These are phyloP conservation scores for Debaryomyces nepalensis DNA, from an alignment of 1,139 yeast genomes.

Conservation along the genomic window DNA sequence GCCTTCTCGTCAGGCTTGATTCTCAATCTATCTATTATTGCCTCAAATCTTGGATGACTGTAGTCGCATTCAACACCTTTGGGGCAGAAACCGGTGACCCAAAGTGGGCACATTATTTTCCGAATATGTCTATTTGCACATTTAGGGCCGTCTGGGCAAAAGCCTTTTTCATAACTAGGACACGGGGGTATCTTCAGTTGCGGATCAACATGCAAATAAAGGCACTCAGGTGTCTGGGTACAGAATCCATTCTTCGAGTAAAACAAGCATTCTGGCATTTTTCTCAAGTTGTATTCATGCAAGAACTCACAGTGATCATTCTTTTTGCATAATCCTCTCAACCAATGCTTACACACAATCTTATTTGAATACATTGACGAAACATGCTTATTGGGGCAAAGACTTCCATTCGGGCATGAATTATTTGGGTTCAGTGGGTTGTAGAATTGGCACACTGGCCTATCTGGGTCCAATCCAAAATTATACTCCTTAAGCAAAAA, in stretches of 20 bases:
- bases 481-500: conserved; percentile 80
- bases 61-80: conserved; percentile 63
- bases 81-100: conserved; percentile 93
- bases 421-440: conserved; percentile 58
- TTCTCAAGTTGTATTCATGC: conserved; percentile 91
- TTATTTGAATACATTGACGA: conserved; percentile 81
- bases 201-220: conserved; percentile 91
- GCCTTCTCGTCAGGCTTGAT: conserved; percentile 50
- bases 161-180: conserved; percentile 80
- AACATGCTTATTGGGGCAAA: conserved; percentile 89
- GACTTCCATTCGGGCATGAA: conserved; percentile 82
- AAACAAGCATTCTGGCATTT: conserved; percentile 96
- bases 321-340: conserved; percentile 94
- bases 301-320: conserved; percentile 95
- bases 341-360: conserved; percentile 96
- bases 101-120: conserved; percentile 79
- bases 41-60: conserved; percentile 62
- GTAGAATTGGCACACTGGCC: conserved; percentile 85
- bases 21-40: conserved; percentile 48
- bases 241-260: conserved; percentile 89
- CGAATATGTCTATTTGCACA: conserved; percentile 85
- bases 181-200: conserved; percentile 87
- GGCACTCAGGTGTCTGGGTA: conserved; percentile 93
- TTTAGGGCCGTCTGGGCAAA: conserved; percentile 90
- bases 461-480: conserved; percentile 84